Base-by-base conservation (phyloP, 768 basidiomycete genomes). In the Leucosporidium yakuticum region DNA sequence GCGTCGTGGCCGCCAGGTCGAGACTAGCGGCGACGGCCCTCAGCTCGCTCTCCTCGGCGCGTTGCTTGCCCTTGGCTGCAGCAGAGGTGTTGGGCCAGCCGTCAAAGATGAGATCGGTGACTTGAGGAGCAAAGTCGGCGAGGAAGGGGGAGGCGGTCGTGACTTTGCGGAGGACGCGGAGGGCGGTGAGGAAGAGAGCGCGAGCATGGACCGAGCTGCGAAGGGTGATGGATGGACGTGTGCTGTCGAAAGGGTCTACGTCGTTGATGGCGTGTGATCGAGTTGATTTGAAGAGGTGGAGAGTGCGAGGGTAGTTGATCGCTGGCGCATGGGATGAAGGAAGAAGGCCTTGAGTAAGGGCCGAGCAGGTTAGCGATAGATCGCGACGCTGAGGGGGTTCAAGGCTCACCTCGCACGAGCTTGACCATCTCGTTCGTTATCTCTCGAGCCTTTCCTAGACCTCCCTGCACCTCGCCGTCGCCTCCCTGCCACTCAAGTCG, bases 371-470 rank as follows among this genome's bases (percentile, higher is more conserved):
- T n/a, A n/a, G n/a, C n/a, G n/a, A n/a, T n/a, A n/a, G n/a, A n/a
- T n/a, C n/a, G n/a, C n/a, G n/a, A n/a, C n/a, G n/a, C n/a, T n/a
- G n/a, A n/a, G n/a, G n/a, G n/a, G 29, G 32, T 6, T 5, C 21
- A 2, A 5, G 20, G 29, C 68, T 55, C 54, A 73, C 71, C 54
- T 51, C 60, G 60, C 0, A 65, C 60, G 27, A 63, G 23, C 48
- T 55, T 63, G 44, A 69, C 1, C 61, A 73, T n/a, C 20, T 67
- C 71, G 8, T 65, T 50, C 14, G 68, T 57, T 20, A 73, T 59
- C 58, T 69, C 65, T 25, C 62, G 49, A 1, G 71, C 71, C 57
- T 73, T 73, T 4, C 63, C 71, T 0, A 67, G 29, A 4, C 66
- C 71, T 1, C 65, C 68, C 34, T 59, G 39, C 36, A 34, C 20